A percentile compares a stretch with the other conserved stretches of the same genome.
These are phyloP conservation scores for Linaria vulgaris DNA, from an alignment of 257 asterid species.

Conservation along the genomic window DNA sequence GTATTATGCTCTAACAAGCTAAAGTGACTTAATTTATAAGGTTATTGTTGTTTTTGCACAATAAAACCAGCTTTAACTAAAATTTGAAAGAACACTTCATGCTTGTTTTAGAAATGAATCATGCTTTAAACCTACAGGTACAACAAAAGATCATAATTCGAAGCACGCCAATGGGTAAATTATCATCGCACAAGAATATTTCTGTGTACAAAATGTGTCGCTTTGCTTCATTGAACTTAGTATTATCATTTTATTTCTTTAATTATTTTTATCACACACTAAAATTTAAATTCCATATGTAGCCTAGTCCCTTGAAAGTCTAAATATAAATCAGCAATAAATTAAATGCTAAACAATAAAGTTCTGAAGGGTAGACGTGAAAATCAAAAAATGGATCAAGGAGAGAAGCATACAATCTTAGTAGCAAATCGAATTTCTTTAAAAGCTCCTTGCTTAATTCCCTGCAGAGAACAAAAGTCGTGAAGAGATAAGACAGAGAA, in stretches of 20 bases:
- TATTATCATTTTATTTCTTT: neutral
- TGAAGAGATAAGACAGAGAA: slow-evolving; percentile 12
- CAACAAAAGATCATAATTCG: neutral
- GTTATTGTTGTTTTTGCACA: slow-evolving; percentile 5
- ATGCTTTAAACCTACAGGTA: slow-evolving; percentile 8
- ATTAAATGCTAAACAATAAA: slow-evolving; percentile 11
- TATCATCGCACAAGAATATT: slow-evolving; percentile 10
- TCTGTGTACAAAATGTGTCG: neutral
- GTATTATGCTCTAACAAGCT: slow-evolving; percentile 15
- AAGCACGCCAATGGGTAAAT: slow-evolving; percentile 7
- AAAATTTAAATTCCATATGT: slow-evolving; percentile 1
- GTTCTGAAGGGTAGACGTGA: slow-evolving; percentile 15
- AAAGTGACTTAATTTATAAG: neutral
- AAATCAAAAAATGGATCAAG: slow-evolving; percentile 8
- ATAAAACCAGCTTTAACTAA: neutral
- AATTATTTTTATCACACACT: neutral
- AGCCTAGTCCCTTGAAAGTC: neutral
- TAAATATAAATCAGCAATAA: neutral
- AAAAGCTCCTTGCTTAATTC: slow-evolving; percentile 50
- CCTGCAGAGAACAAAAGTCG: slow-evolving; percentile 40
- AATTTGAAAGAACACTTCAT: slow-evolving; percentile 5
- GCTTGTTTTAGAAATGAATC: neutral
- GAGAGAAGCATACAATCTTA: slow-evolving; percentile 67
- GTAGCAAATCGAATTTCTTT: slow-evolving; percentile 76
- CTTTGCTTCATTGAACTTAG: neutral